Evolutionary conservation across 2,329 filamentous ascomycete genomes (phyloP), one percentile per base, ranked within the genome.

Genomic region (Monosporascus cannonballus): DNA sequence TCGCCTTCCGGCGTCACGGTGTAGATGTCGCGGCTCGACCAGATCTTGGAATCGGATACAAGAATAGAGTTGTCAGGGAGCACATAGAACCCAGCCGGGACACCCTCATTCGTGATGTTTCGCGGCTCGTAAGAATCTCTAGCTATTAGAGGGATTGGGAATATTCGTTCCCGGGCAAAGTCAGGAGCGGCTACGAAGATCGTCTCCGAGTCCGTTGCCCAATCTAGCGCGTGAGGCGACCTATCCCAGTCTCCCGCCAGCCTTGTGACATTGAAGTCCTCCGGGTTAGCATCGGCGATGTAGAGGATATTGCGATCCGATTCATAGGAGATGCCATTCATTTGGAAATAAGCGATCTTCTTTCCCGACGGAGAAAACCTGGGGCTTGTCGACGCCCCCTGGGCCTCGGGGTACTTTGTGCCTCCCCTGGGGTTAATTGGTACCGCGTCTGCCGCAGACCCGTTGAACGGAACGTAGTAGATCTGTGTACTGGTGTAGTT

Each of bases 241-340:
- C 67, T 59, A 46, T 69, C 67, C 67, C 67, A 68, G 25, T 65
- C 54, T 7, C 58, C 56, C 5, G 67, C 67, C 18, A 69, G 62
- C 2, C 61, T 61, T 15, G 58, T 66, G 37, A 69, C 64, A 34
- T 68, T 63, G 54, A 76, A 78, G 46, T 76, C 63, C 3, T 70
- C 69, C 59, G 78, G 76, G 62, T 86, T 78, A 2, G 79, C 72
- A 34, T 62, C 56, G 39, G 67, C 67, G 20, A 69, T 58, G 50
- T 69, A 69, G 11, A 69, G 47, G 24, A 67, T 69, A 49, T 59
- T 63, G n/a, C 67, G 67, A 49, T 69, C 67, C 18, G 67, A 67
- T 64, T 87, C 83, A 60, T 87, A 86, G 8, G 75, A 72, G 53
- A 80, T 76, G 2, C 76, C 75, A 54, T 76, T 74, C 81, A 84